Base-by-base conservation (phyloP, 495 filamentous ascomycete species). In the Cenococcum geophilum region DNA sequence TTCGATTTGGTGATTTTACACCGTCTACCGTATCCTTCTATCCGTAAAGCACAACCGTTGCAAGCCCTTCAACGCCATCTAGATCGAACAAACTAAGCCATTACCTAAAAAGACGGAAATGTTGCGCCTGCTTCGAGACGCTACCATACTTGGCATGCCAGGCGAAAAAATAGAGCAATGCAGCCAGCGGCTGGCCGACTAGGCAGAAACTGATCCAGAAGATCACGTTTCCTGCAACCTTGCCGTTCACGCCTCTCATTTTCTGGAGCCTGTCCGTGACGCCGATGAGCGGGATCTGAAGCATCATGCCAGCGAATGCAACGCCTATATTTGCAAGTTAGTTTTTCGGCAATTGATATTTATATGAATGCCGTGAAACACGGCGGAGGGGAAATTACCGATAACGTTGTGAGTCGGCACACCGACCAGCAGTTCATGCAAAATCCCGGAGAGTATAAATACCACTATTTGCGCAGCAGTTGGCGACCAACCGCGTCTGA, bases 101-200 rank as follows among this genome's bases (percentile, higher is more conserved):
- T 32, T 32, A 32, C 27, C 27, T 23, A 16, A 52, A 52, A 32
- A 52, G 14, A 23, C 49, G 14, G 23, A 52, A 52, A 5, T 52
- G 49, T 14, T 16, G 21, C 10, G 20, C 10, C 58, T 64, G 61
- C 40, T 74, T 75, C 60, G 80, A 83, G 23, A 83, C 82, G 67
- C 84, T 91, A 20, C 93, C 93, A 71, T 96, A 96, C 75, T 98
- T 98, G 20, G 90, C 91, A 73, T 97, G 92, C 93, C 93, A 98
- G 14, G 91, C 93, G 71, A 96, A 97, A 73, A 96, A 98, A 72
- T 98, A 98, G 63, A 93, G 71, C 36, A 97, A 72, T 1, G 89
- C 91, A 0, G 89, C 92, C 40, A 97, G 77, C 11, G 93, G 93
- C 79, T 98, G 93, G 0, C 93, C 93, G 0, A 97, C 84, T 16